Base-by-base conservation (phyloP, 768 basidiomycete species). In the Plicaturopsis crispa region DNA sequence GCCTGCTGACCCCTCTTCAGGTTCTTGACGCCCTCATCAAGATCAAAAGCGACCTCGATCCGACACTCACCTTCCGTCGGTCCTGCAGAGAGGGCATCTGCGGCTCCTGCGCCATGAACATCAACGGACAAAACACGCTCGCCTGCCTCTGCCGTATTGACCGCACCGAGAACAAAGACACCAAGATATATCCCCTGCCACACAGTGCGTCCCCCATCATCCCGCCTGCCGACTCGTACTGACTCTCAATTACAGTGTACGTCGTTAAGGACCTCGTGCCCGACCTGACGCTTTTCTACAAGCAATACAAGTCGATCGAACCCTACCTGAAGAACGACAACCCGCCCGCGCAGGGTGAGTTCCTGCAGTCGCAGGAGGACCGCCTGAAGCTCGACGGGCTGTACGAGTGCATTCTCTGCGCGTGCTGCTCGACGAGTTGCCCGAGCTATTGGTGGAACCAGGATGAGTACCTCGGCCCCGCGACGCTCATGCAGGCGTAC, bases 361-460 rank as follows among this genome's bases (percentile, higher is more conserved):
- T 79, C 72, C 67, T 94, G 38, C 96, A 98, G 63, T 84, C 88
- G 8, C 77, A 63, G 18, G 93, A 89, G 51, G 91, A 99, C 56
- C 79, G 94, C 54, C 80, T 78, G 72, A 98, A 97, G 64, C 80
- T 99, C 13, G 94, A 87, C 49, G 92, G 93, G 35, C 78, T 98
- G 68, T 99, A 98, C 68, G 96, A 97, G 61, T 93, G 93, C 61
- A 97, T 94, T 47, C 78, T 93, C 40, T 93, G 90, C 53, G 90
- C 94, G 2, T 97, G 96, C 66, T 99, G 94, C 69, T 92, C 92
- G 31, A 98, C 94, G 0, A 87, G 86, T 31, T 99, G 94, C 73
- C 94, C 94, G 4, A 86, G 83, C 21, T 96, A 98, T 65, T 97
- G 94, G 94, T 98, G 94, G 94, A 98, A 97, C 66, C 90, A 92